Conservation (phyloP, 352 stramenopile species). For the Pilasporangium apinafurcum region DNA sequence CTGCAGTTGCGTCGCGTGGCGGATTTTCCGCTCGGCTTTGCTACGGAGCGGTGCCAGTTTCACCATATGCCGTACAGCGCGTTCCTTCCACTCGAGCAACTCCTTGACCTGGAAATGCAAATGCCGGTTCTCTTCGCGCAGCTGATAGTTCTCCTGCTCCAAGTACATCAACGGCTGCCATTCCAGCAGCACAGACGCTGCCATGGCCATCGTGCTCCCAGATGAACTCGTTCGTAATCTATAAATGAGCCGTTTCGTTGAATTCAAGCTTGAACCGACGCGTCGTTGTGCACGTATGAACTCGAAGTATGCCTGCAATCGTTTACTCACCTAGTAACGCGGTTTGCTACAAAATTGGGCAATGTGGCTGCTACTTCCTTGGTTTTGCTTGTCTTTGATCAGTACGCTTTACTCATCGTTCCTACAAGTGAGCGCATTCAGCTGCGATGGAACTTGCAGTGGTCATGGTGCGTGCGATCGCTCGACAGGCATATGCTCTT, state of each 20-base stretch:
- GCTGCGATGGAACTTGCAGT: constrained; percentile 81
- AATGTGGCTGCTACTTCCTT: too few species aligned
- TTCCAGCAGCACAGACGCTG: constrained; percentile 35
- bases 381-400: too few species aligned
- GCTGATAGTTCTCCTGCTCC: constrained; percentile 57
- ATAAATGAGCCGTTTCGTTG: too few species aligned
- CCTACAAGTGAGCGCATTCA: constrained; percentile 8
- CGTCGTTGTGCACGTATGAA: too few species aligned
- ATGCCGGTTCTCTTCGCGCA: constrained; percentile 45
- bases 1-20: constrained; percentile 46
- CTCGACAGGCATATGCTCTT: constrained; percentile 63
- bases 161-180: constrained; percentile 53
- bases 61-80: constrained; percentile 55
- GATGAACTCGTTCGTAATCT: too few species aligned
- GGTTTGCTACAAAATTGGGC: too few species aligned
- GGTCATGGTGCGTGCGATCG: constrained; percentile 56
- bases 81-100: constrained; percentile 57
- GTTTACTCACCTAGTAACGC: too few species aligned
- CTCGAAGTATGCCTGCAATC: too few species aligned
- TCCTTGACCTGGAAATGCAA: constrained; percentile 44
- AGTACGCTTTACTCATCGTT: too few species aligned
- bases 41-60: constrained; percentile 43
- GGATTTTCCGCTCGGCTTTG: constrained; percentile 33
- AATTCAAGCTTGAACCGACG: too few species aligned
- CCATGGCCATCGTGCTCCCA: constrained; percentile 15